Evolutionary conservation across 495 filamentous ascomycete species (phyloP).

Genomic region (Polyplosphaeria fusca): DNA sequence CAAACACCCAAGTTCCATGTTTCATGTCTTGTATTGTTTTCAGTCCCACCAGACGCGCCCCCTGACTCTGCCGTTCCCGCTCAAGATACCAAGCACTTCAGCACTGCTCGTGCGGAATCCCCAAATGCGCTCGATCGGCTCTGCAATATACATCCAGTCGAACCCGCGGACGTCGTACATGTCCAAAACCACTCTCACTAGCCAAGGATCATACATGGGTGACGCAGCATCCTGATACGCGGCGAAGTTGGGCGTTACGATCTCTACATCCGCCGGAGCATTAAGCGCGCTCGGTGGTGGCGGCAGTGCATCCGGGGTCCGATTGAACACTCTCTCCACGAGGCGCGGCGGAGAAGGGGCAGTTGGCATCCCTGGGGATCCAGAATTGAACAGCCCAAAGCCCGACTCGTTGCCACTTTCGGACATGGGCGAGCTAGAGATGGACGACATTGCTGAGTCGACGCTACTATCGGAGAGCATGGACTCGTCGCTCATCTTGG

Average conservation of each 20-base stretch:
- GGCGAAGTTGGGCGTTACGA: background rate
- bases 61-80: slow-evolving; percentile 23
- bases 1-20: background rate
- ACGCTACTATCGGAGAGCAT: slow-evolving; percentile 4
- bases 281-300: background rate
- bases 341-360: background rate
- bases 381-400: slow-evolving; percentile 10
- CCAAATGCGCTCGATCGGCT: slow-evolving; percentile 24
- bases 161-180: slow-evolving; percentile 28
- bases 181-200: slow-evolving; percentile 30
- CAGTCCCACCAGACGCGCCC: slow-evolving; percentile 28
- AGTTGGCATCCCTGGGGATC: background rate
- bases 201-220: slow-evolving; percentile 29
- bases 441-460: background rate
- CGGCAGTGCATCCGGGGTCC: background rate
- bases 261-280: background rate
- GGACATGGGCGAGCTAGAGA: background rate
- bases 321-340: too few relatives aligned
- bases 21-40: background rate
- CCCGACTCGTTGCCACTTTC: background rate
- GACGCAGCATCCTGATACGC: slow-evolving; percentile 6
- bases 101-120: slow-evolving; percentile 20
- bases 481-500: slow-evolving; percentile 16
- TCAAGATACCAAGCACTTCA: slow-evolving; percentile 27
- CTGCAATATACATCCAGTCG: slow-evolving; percentile 31